phyloP scores from a whole-genome alignment of 73 alveolate genomes.

The Blepharisma stoltei region DNA sequence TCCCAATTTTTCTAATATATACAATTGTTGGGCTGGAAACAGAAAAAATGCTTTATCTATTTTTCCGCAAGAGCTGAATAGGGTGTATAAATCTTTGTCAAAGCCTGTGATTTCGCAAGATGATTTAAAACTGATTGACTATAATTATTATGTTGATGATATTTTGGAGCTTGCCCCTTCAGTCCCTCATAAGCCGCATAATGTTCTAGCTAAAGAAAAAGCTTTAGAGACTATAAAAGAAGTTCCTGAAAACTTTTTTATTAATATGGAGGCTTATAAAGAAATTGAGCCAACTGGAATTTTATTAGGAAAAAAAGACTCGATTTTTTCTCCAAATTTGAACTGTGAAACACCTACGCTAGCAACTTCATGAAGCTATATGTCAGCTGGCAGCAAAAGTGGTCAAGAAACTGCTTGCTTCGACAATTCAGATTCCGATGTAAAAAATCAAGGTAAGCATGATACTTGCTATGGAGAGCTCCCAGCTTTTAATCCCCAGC shows the following conservation, averaged over 20 bases:
- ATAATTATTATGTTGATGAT: conserved; percentile 27
- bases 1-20: neutral
- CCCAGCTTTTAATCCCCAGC: too few species aligned
- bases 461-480: too few species aligned
- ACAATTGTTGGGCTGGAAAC: conserved; percentile 1
- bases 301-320: too few species aligned
- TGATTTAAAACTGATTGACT: neutral
- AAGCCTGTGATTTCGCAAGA: neutral
- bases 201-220: neutral
- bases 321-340: too few species aligned
- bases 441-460: too few species aligned
- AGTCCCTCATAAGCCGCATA: neutral
- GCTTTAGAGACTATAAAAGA: neutral
- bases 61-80: conserved; percentile 15
- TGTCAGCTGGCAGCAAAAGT: too few species aligned
- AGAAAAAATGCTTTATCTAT: neutral
- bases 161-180: conserved; percentile 30
- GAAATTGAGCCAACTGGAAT: too few species aligned
- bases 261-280: neutral
- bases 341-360: too few species aligned
- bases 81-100: neutral
- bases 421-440: too few species aligned
- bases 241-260: neutral
- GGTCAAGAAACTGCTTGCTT: too few species aligned
- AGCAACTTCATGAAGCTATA: too few species aligned